Evolutionary conservation across 2,329 filamentous ascomycete genomes (phyloP), one percentile per base, ranked within the genome.

Genomic region (Pezicula radicicola): DNA sequence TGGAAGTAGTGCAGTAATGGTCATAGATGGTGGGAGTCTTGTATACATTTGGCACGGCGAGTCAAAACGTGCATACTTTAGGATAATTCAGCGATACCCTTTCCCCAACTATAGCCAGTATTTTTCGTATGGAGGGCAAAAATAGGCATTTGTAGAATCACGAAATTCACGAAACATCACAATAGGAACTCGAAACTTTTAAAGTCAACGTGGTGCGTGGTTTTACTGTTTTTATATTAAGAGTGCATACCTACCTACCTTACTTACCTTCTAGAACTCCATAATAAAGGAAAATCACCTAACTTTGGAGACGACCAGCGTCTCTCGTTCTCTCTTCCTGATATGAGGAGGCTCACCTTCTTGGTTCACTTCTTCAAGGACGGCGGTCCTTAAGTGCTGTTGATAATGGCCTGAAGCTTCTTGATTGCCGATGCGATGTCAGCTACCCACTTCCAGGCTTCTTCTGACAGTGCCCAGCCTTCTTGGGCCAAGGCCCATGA

Each of bases 401-500:
- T 21, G 15, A 45, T 16, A 25, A 45, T 7, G 10, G 25, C 9
- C 28, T 45, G 42, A 21, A 45, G 42, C 42, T 30, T 13, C 27
- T 30, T 45, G 42, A 45, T 45, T 12, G 21, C 9, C 4, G 25
- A 16, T 6, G 21, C n/a, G 9, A 45, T 12, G 6, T n/a, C n/a
- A 7, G 21, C 6, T n/a, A 25, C 42, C 42, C 42, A 45, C 3
- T 6, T 16, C 42, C 42, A 45, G n/a, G 42, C 42, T 16, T 28
- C 42, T 27, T 27, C 21, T 28, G 42, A 25, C 2, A 45, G 10
- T 12, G 19, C 25, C 42, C 42, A 45, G 9, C 42, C 42, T 45
- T 45, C 42, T 13, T 30, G 25, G n/a, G 52, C 21, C 10, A 55
- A 18, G 6, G 78, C 84, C 79, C 81, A 88, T 54, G 78, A 67